Evolutionary conservation across 768 basidiomycete species (phyloP), one percentile per base, ranked within the genome.

Genomic region (Boletus sp.): DNA sequence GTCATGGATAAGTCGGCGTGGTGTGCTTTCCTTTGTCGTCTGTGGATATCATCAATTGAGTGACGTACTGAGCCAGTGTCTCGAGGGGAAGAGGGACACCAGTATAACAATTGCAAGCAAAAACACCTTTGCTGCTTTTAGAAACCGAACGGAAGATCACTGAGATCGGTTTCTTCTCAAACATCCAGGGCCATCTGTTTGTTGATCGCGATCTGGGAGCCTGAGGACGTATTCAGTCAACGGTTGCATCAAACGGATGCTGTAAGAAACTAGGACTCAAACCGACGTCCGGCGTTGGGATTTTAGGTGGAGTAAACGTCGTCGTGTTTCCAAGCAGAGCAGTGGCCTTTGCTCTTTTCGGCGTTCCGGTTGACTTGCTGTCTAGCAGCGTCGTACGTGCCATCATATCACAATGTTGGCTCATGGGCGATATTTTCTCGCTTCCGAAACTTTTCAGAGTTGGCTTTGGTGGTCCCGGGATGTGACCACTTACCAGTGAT

Each of bases 1-100:
- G 65, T 45, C 44, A 66, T 30, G 50, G 58, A 65, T 65, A 68
- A 63, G 60, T 65, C 42, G 66, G 60, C 60, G 63, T 51, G 9
- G 47, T 41, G 19, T 17, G 17, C 11, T 50, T 65, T 56, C 63
- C 66, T 34, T 55, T 44, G 34, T 50, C 32, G 62, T 51, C 27
- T 7, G 56, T 58, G 53, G 50, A 52, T 50, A 62, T 43, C 57
- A 55, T 50, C 47, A 45, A 40, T 39, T 41, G 50, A 30, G 47
- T 49, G 50, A 50, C 41, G 3, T 32, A 38, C 35, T 15, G 39
- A 15, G 38, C 41, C 3, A 25, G 23, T 19, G 13, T 50, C 53
- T 52, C 15, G 39, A 42, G 45, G 32, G 19, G 8, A 8, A 19
- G 35, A 38, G 35, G 29, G 19, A 17, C 11, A 30, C 32, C 1